Percentiles rank a stretch among this genome's conserved stretches.
These are phyloP conservation scores for Penicillium herquei DNA, from an alignment of 495 filamentous ascomycete genomes.

Conservation along the genomic window DNA sequence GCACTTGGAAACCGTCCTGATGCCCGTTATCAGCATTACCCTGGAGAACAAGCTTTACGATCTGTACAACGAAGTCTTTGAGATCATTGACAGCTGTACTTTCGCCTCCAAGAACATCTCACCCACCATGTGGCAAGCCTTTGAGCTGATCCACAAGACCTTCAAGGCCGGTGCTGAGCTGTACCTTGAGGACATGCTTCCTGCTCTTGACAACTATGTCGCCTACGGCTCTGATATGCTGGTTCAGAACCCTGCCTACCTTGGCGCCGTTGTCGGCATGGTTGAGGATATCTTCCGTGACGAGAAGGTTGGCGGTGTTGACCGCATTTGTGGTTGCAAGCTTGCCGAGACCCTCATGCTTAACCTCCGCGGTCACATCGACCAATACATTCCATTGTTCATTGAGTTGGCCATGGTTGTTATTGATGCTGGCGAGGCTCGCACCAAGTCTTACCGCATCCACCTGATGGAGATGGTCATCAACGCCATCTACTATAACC, in stretches of 20 bases:
- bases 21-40: constrained; percentile 95
- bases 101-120: constrained; percentile 95
- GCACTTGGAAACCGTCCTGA: constrained; percentile 91
- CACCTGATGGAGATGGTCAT: constrained; percentile 99
- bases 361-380: constrained; percentile 85
- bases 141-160: constrained; percentile 91
- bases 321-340: constrained; percentile 98
- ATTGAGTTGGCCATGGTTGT: constrained; percentile 84
- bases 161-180: constrained; percentile 97
- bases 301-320: constrained; percentile 88
- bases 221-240: constrained; percentile 81
- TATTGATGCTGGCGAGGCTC: constrained; percentile 67
- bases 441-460: constrained; percentile 82
- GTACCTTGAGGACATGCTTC: constrained; percentile 97
- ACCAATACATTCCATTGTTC: constrained; percentile 83
- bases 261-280: constrained; percentile 85
- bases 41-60: constrained; percentile 97
- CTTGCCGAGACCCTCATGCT: constrained; percentile 96
- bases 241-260: constrained; percentile 77
- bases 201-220: constrained; percentile 94
- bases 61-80: constrained; percentile 95
- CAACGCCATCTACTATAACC: constrained; percentile 97
- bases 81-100: constrained; percentile 99
- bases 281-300: constrained; percentile 72
- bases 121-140: constrained; percentile 96